Evolutionary conservation across 768 basidiomycete species (phyloP).

Genomic region (Mycena filopes): DNA sequence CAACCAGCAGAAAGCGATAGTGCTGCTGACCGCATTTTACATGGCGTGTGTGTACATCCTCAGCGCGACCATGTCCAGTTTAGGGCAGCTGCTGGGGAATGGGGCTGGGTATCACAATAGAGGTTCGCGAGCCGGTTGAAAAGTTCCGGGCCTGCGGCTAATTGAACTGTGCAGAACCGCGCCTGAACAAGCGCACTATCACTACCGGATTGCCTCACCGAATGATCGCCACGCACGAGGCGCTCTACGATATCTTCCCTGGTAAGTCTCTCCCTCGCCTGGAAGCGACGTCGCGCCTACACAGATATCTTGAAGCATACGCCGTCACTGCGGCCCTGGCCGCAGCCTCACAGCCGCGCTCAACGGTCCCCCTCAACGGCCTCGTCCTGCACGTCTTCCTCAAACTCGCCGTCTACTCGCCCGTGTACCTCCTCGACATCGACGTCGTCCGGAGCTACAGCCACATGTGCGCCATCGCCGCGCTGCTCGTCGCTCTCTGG

Average conservation of each 20-base stretch:
- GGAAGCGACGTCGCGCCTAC: no score
- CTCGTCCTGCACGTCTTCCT: constrained; percentile 24
- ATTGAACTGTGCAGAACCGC: constrained; percentile 14
- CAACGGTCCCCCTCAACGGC: constrained; percentile 6
- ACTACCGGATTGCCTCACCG: constrained; percentile 9
- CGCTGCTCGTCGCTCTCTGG: constrained; percentile 6
- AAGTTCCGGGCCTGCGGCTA: no score
- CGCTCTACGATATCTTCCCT: constrained; percentile 24
- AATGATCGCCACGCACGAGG: constrained; percentile 24
- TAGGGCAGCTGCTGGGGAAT: constrained; percentile 13
- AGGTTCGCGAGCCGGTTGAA: neutral
- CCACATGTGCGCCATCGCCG: constrained; percentile 14
- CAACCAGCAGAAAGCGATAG: constrained; percentile 9
- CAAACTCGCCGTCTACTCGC: constrained; percentile 5
- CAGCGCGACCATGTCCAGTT: constrained; percentile 10
- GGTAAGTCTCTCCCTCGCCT: neutral
- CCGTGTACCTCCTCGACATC: constrained; percentile 10
- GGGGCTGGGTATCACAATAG: constrained; percentile 15
- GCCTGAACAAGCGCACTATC: constrained; percentile 12
- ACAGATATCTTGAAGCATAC: neutral
- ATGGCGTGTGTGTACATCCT: neutral
- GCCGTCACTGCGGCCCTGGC: constrained; percentile 14
- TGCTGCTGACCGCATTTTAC: constrained; percentile 9
- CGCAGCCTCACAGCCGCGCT: neutral
- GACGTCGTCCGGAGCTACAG: constrained; percentile 9